Conservation (phyloP, 2,329 filamentous ascomycete species). For the Cladosporium sp. region DNA sequence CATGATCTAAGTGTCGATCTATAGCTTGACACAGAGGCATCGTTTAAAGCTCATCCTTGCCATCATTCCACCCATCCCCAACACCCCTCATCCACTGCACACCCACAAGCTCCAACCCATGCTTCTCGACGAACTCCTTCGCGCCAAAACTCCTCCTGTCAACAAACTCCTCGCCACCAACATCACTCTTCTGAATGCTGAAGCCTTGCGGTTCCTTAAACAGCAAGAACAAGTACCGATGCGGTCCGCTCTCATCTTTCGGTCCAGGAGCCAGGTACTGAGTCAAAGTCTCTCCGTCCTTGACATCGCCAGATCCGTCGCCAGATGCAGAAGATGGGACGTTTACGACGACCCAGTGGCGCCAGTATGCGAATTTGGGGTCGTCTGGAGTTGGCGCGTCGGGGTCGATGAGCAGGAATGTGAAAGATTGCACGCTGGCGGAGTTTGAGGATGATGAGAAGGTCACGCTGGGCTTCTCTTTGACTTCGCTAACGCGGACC, state of each 20-base stretch:
- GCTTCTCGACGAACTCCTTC: slow-evolving; percentile 41
- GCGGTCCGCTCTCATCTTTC: slow-evolving; percentile 41
- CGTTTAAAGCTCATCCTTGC: background rate
- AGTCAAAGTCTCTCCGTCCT: slow-evolving; percentile 33
- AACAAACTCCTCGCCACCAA: slow-evolving; percentile 41
- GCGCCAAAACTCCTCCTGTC: slow-evolving; percentile 38
- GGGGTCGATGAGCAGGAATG: slow-evolving; percentile 55
- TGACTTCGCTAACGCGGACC: slow-evolving; percentile 41
- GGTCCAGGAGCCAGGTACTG: slow-evolving; percentile 39
- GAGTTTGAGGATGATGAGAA: slow-evolving; percentile 29
- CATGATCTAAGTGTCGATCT: too few relatives aligned
- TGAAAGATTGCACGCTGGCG: slow-evolving; percentile 48
- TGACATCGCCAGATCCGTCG: slow-evolving; percentile 8
- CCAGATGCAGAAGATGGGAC: slow-evolving; percentile 24
- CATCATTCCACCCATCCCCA: slow-evolving; percentile 40
- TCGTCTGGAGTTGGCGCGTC: slow-evolving; percentile 59
- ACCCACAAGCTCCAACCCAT: slow-evolving; percentile 37
- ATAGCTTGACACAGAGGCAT: background rate
- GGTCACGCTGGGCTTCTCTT: slow-evolving; percentile 24
- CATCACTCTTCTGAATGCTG: slow-evolving; percentile 34
- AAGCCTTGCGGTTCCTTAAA: slow-evolving; percentile 34
- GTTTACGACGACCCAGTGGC: slow-evolving; percentile 53
- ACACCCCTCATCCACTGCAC: slow-evolving; percentile 43
- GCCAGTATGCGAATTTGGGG: slow-evolving; percentile 58
- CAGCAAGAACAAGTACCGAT: slow-evolving; percentile 40